Conservation (phyloP, 208 protist species). For the Wallacemonas sp. region DNA sequence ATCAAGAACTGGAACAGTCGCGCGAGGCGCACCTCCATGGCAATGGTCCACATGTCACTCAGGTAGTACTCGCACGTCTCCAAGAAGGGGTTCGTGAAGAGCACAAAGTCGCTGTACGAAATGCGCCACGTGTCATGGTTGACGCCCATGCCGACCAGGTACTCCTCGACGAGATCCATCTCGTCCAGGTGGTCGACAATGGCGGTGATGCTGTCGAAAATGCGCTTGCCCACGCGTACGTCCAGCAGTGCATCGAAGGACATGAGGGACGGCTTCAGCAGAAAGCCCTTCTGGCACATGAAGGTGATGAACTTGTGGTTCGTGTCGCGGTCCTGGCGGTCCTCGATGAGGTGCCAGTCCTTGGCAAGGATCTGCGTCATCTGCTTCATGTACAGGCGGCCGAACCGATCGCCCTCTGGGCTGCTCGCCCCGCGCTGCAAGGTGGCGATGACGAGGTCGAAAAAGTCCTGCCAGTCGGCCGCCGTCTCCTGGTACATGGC, state of each 20-base stretch:
- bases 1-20: conserved; percentile 15
- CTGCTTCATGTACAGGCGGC: conserved; percentile 7
- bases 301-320: conserved; percentile 18
- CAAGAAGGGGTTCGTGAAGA: conserved; percentile 13
- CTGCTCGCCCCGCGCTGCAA: not conserved
- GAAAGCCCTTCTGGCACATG: conserved; percentile 9
- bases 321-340: conserved; percentile 4
- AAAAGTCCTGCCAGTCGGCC: not conserved
- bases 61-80: conserved; percentile 18
- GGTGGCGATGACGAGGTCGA: conserved; percentile 1
- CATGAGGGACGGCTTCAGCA: conserved; percentile 1
- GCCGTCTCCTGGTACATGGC: not conserved
- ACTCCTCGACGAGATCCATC: conserved; percentile 23
- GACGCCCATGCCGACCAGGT: conserved; percentile 19
- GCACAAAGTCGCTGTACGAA: conserved; percentile 5
- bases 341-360: conserved; percentile 19
- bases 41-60: conserved; percentile 8
- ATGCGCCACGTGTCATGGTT: not conserved
- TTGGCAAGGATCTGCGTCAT: not conserved
- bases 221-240: conserved; percentile 16
- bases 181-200: conserved; percentile 15
- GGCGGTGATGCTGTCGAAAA: conserved; percentile 24
- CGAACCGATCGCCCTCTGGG: not conserved
- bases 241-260: not conserved
- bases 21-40: conserved; percentile 8